phyloP scores from a whole-genome alignment of 2,329 filamentous ascomycete species.

The Clarireedia paspali region DNA sequence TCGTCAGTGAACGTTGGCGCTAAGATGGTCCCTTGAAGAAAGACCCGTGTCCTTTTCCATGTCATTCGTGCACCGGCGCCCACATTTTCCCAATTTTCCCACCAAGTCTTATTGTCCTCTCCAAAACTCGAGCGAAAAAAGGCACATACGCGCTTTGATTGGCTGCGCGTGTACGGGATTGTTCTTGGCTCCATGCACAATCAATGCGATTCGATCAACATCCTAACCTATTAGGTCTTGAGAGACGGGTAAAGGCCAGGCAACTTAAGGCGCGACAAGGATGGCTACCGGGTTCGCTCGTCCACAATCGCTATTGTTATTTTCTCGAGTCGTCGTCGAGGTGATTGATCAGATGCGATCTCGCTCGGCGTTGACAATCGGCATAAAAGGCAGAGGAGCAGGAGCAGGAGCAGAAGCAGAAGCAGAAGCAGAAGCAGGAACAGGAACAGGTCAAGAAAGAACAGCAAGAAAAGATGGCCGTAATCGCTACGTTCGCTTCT shows the following conservation, averaged over 20 bases:
- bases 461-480: background rate
- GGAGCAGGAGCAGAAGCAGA: too few relatives aligned
- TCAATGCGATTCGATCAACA: conserved; percentile 1
- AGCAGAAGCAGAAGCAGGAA: too few relatives aligned
- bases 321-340: too few relatives aligned
- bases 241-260: background rate
- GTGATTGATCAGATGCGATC: too few relatives aligned
- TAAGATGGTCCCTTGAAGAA: too few relatives aligned
- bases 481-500: background rate
- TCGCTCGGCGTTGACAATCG: too few relatives aligned
- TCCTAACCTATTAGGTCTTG: background rate
- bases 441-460: background rate
- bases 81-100: background rate
- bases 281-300: background rate
- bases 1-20: too few relatives aligned
- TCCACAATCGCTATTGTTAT: too few relatives aligned
- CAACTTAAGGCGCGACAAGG: background rate
- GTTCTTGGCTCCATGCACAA: conserved; percentile 5
- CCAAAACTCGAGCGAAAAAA: background rate
- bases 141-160: conserved; percentile 6
- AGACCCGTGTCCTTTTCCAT: background rate
- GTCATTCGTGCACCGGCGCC: background rate
- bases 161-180: background rate
- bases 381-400: too few relatives aligned
- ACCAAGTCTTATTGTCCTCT: background rate